These are phyloP conservation scores for Picochlorum sp. DNA, from an alignment of 139 green algal species.

Conservation along the genomic window DNA sequence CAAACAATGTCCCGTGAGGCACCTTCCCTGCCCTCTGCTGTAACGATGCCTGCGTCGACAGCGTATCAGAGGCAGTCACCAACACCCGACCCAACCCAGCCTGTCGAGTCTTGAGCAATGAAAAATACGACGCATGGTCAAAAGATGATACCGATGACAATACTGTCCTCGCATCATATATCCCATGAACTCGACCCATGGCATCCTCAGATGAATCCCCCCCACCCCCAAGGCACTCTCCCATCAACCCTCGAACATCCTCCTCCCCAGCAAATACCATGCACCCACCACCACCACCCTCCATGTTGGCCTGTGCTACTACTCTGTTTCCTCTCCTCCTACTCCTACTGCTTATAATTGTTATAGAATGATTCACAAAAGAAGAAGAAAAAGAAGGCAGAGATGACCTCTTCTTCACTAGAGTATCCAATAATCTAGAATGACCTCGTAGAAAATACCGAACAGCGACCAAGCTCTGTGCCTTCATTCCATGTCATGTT, in stretches of 20 bases:
- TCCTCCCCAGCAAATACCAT: background rate
- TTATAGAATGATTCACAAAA: too few relatives aligned
- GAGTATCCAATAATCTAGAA: background rate
- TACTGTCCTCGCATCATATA: too few relatives aligned
- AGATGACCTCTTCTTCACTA: too few relatives aligned
- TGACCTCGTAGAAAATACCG: background rate
- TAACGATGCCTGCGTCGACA: conserved; percentile 52
- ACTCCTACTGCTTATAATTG: too few relatives aligned
- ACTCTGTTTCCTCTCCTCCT: too few relatives aligned
- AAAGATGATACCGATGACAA: conserved; percentile 7
- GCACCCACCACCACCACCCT: background rate
- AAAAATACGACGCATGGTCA: conserved; percentile 16
- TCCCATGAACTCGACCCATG: background rate
- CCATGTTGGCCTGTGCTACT: too few relatives aligned
- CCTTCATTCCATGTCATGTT: background rate
- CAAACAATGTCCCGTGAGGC: conserved; percentile 47
- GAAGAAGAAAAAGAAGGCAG: too few relatives aligned
- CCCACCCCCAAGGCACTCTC: background rate
- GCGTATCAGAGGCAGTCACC: conserved; percentile 26
- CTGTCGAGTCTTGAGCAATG: conserved; percentile 1
- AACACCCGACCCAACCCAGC: conserved; percentile 35
- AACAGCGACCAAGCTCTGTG: too few relatives aligned
- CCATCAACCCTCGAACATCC: background rate
- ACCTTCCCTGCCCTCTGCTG: conserved; percentile 48
- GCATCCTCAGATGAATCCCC: background rate